Conservation (phyloP, 306 rosid species). For the Fragaria iinumae region DNA sequence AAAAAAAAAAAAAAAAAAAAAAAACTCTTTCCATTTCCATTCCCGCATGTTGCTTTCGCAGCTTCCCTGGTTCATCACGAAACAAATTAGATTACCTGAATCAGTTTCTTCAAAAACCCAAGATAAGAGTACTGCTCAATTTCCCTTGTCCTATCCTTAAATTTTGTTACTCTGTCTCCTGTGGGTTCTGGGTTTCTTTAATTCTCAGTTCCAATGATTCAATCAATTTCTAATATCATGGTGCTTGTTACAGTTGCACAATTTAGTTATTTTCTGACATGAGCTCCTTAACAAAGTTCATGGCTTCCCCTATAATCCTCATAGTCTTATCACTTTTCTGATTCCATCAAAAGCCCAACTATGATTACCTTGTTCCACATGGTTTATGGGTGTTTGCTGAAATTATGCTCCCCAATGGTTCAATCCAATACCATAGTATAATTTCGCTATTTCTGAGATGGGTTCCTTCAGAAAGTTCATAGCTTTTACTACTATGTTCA, state of each 20-base stretch:
- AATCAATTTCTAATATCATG: conserved; percentile 3
- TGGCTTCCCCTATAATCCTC: neutral
- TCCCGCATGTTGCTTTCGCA: conserved; percentile 13
- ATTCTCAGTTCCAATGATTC: neutral
- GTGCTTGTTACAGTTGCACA: conserved; percentile 8
- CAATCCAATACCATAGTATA: conserved; percentile 1
- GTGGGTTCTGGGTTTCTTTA: conserved; percentile 12
- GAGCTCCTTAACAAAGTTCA: neutral
- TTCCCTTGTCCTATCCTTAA: neutral
- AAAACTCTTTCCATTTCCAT: neutral
- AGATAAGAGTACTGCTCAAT: neutral
- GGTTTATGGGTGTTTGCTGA: conserved; percentile 11
- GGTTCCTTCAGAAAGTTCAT: conserved; percentile 28
- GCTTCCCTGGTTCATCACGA: neutral
- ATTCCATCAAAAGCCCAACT: neutral
- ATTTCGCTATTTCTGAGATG: conserved; percentile 27
- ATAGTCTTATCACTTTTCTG: neutral
- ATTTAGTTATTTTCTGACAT: conserved; percentile 21
- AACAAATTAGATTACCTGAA: neutral
- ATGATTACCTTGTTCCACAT: neutral
- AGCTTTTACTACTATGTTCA: conserved; percentile 26
- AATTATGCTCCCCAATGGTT: conserved; percentile 1
- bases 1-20: too few relatives aligned
- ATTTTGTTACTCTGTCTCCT: neutral
- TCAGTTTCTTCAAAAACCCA: neutral